A percentile compares a stretch with the other conserved stretches of the same genome.
Evolutionary conservation across 1,284 basidiomycete genomes (phyloP).

Genomic region (Cerrena zonata): DNA sequence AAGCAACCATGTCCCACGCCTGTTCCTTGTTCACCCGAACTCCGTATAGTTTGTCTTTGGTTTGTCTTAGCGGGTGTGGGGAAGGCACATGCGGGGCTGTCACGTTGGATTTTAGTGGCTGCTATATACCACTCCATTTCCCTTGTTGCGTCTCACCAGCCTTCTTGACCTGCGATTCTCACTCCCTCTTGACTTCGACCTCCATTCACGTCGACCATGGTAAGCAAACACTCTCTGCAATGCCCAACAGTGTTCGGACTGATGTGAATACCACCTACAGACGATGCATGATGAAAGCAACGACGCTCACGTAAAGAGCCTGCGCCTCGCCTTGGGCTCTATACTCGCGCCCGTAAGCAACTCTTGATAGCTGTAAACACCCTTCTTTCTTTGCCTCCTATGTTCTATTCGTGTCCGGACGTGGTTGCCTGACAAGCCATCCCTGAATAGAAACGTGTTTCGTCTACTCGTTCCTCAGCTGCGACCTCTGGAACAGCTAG

Average conservation of each 20-base stretch:
- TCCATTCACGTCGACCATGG: too few species aligned
- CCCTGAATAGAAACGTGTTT: slow-evolving; percentile 24
- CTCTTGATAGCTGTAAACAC: background rate
- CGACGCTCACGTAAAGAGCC: slow-evolving; percentile 13
- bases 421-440: background rate
- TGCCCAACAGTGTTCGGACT: too few species aligned
- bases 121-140: background rate
- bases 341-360: slow-evolving; percentile 28
- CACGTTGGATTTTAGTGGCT: slow-evolving; percentile 5
- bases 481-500: slow-evolving; percentile 26
- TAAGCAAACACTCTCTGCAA: too few species aligned
- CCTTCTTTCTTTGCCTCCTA: background rate
- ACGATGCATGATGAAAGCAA: slow-evolving; percentile 12
- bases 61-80: background rate
- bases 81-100: background rate
- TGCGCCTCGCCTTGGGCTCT: slow-evolving; percentile 26
- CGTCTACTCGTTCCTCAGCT: slow-evolving; percentile 19
- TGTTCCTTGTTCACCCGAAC: background rate
- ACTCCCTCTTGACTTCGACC: too few species aligned
- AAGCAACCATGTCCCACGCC: background rate
- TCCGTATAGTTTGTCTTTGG: background rate
- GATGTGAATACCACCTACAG: too few species aligned
- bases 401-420: background rate
- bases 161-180: too few species aligned
- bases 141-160: background rate